Evolutionary conservation across 2,329 filamentous ascomycete species (phyloP).

Genomic region (Cladosporium oxysporum): DNA sequence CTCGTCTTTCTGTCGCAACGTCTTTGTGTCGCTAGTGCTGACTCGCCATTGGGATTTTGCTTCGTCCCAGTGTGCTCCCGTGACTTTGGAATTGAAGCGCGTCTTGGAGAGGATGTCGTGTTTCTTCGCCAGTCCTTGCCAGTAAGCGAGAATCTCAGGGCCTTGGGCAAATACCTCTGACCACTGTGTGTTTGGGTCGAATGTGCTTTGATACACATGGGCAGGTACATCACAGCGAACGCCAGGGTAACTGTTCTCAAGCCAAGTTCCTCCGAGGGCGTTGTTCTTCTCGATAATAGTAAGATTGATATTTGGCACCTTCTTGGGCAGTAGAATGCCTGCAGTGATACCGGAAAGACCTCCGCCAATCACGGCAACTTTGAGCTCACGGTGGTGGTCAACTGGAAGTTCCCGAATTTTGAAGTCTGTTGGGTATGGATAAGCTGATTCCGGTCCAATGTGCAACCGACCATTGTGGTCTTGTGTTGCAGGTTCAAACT

Average conservation of each 20-base stretch:
- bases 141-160: slow-evolving; percentile 67
- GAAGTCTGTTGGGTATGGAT: slow-evolving; percentile 34
- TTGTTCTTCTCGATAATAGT: slow-evolving; percentile 68
- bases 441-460: slow-evolving; percentile 8
- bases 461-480: neutral
- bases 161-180: slow-evolving; percentile 67
- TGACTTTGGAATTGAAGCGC: slow-evolving; percentile 58
- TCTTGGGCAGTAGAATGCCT: slow-evolving; percentile 65
- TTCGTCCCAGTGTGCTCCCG: slow-evolving; percentile 58
- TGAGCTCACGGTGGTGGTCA: slow-evolving; percentile 31
- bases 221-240: slow-evolving; percentile 69
- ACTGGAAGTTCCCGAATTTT: slow-evolving; percentile 33
- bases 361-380: slow-evolving; percentile 60
- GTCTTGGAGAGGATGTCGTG: slow-evolving; percentile 64
- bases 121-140: slow-evolving; percentile 63
- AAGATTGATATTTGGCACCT: slow-evolving; percentile 67
- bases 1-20: slow-evolving; percentile 35
- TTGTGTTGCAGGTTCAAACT: neutral
- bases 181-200: slow-evolving; percentile 69
- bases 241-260: slow-evolving; percentile 60
- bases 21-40: slow-evolving; percentile 48
- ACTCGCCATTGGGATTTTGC: slow-evolving; percentile 58
- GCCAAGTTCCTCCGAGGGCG: slow-evolving; percentile 58
- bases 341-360: slow-evolving; percentile 65
- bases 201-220: slow-evolving; percentile 70